These are phyloP conservation scores for Tephrocybe sp. DNA, from an alignment of 768 basidiomycete species.

Conservation along the genomic window DNA sequence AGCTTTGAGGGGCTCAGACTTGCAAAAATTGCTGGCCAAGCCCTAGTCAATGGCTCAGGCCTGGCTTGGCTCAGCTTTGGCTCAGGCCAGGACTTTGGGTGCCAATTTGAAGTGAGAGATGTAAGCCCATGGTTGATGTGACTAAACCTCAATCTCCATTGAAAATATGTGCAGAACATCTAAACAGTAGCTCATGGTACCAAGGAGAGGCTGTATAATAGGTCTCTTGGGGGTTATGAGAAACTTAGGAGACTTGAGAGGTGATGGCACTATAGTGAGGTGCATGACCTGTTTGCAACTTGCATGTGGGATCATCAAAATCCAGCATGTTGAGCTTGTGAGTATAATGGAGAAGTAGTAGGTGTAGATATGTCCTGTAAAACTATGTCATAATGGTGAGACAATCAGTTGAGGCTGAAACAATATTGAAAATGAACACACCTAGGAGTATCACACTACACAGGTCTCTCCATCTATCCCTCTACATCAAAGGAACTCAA, in stretches of 20 bases:
- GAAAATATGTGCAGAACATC: not conserved
- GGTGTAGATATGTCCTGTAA: not conserved
- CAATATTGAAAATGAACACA: not conserved
- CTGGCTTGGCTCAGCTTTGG: not conserved
- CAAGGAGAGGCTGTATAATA: not conserved
- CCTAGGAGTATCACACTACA: not conserved
- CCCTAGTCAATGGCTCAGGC: not conserved
- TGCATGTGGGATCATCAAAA: not conserved
- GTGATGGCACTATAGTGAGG: not conserved
- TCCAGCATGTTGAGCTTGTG: not conserved
- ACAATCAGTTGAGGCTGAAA: not conserved
- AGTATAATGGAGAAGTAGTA: not conserved
- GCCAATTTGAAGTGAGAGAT: not conserved
- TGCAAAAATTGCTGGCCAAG: not conserved
- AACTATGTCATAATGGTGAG: not conserved
- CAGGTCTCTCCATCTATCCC: not conserved
- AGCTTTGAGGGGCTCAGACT: not conserved
- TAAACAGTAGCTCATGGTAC: not conserved
- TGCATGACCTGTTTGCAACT: not conserved
- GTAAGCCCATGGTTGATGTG: not conserved
- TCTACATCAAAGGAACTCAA: not conserved
- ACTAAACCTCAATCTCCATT: not conserved
- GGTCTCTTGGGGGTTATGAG: not conserved
- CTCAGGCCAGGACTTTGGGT: not conserved
- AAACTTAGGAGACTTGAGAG: not conserved